A percentile compares a stretch with the other conserved stretches of the same genome.
These are phyloP conservation scores for Alternaria ventricosa DNA, from an alignment of 2,329 filamentous ascomycete species.

Conservation along the genomic window DNA sequence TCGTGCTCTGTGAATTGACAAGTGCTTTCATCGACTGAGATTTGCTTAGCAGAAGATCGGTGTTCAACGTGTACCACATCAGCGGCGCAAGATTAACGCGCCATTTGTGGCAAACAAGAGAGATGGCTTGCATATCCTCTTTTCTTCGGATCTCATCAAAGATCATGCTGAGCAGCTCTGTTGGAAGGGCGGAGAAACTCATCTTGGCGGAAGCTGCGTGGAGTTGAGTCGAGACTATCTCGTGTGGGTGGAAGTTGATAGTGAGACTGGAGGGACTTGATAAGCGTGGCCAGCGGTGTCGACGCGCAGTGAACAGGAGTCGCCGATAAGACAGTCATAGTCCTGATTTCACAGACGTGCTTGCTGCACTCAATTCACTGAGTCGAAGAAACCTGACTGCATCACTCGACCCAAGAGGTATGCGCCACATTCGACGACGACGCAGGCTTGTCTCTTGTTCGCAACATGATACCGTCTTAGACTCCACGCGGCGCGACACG, in stretches of 20 bases:
- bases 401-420: neutral
- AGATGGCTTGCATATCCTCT: neutral
- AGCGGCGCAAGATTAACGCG: neutral
- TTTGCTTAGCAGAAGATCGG: neutral
- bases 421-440: neutral
- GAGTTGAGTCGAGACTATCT: neutral
- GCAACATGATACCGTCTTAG: neutral
- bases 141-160: neutral
- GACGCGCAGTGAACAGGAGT: neutral
- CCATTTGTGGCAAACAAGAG: neutral
- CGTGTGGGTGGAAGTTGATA: neutral
- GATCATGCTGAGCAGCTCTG: neutral
- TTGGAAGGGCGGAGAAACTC: neutral
- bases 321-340: neutral
- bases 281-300: neutral
- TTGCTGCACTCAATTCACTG: neutral
- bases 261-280: rapidly evolving
- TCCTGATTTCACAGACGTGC: neutral
- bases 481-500: neutral
- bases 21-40: neutral
- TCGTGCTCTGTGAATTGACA: neutral
- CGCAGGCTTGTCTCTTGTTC: neutral
- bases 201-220: neutral
- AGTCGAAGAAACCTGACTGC: neutral
- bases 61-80: neutral